phyloP scores from a whole-genome alignment of 495 filamentous ascomycete species.

The Aspergillus conjunctus region DNA sequence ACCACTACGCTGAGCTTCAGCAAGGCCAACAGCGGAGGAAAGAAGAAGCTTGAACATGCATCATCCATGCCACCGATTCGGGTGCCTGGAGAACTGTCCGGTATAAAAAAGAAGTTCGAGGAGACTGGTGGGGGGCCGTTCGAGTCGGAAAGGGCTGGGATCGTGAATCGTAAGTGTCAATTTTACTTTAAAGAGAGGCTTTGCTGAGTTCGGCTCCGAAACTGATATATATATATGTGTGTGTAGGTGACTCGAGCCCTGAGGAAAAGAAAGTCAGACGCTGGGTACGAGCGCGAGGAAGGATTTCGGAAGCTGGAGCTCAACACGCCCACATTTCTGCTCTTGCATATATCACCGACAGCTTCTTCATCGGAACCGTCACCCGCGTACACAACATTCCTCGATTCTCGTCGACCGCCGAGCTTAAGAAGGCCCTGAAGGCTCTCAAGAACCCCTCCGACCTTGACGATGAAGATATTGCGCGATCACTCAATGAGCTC shows the following conservation, averaged over 20 bases:
- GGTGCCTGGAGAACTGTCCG: slow-evolving; percentile 30
- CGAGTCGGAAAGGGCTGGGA: slow-evolving; percentile 42
- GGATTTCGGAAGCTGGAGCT: slow-evolving; percentile 71
- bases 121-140: slow-evolving; percentile 45
- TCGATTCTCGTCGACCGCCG: slow-evolving; percentile 53
- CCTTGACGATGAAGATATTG: slow-evolving; percentile 47
- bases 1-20: slow-evolving; percentile 92
- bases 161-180: slow-evolving; percentile 44
- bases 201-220: neutral
- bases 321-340: slow-evolving; percentile 78
- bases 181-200: neutral
- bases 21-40: slow-evolving; percentile 66
- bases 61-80: slow-evolving; percentile 35
- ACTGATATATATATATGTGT: slow-evolving; percentile 28
- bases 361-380: slow-evolving; percentile 90
- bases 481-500: slow-evolving; percentile 42
- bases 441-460: slow-evolving; percentile 51
- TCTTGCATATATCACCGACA: slow-evolving; percentile 89
- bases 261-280: slow-evolving; percentile 71
- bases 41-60: slow-evolving; percentile 54
- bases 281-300: slow-evolving; percentile 77
- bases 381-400: slow-evolving; percentile 72
- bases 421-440: slow-evolving; percentile 41
- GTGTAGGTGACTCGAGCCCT: slow-evolving; percentile 46
- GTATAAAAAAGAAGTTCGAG: slow-evolving; percentile 29